Base-by-base conservation (phyloP, 2,329 filamentous ascomycete genomes). In the Bipolaris gigantea region DNA sequence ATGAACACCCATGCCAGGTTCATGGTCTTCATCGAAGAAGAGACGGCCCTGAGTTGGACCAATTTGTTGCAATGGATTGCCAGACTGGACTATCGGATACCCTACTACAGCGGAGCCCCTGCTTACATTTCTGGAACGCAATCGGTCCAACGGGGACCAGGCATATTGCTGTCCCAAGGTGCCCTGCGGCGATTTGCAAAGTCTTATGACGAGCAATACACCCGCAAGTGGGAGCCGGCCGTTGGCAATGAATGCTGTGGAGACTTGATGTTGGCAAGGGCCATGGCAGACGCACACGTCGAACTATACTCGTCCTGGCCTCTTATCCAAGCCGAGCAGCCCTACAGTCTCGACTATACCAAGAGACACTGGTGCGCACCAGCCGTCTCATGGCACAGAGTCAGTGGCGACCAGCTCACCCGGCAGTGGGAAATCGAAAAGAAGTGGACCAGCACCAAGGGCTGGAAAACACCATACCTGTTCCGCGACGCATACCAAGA, bases 291-390 rank as follows among this genome's bases (percentile, higher is more conserved):
- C 7, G 68, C 71, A 9, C 66, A 68, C 16, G 70, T 76, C 16
- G 69, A 71, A 21, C 64, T 75, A 16, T 72, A 74, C 5, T 67
- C 67, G 19, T 69, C 73, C 0, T 78, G 72, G 64, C 77, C 77
- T 0, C 69, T 78, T 45, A 69, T 79, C 11, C 77, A 80, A 56
- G 70, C 75, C 36, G 76, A 77, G 50, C 75, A 72, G 18, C 75
- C 75, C 5, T 60, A 61, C 33, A 74, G 72, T 0, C 65, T 79
- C 25, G 71, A 76, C 35, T 79, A 71, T 67, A 70, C 66, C 1
- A 45, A 65, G 10, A 66, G 63, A 33, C 67, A 77, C 16, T 80
- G 77, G 77, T 80, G 78, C 55, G 55, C 60, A 1, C 75, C 77
- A 5, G 73, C 73, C 10, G 60, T 80, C 4, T 73, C 71, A 3